Conservation (phyloP, 257 asterid species). For the Prunella vulgaris region DNA sequence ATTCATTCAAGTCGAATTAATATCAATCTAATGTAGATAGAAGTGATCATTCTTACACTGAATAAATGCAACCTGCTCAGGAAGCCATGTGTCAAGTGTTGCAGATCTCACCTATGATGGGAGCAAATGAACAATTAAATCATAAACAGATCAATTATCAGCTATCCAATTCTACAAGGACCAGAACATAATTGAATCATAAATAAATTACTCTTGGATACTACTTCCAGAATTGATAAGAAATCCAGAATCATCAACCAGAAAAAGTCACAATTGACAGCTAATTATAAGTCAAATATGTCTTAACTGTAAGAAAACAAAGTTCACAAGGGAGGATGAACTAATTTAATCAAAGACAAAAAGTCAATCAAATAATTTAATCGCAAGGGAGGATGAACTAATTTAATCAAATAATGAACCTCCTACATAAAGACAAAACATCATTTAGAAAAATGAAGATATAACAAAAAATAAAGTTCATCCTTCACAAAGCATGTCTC, state of each 20-base stretch:
- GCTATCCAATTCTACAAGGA: neutral
- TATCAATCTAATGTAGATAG: conserved; percentile 7
- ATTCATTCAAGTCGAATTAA: neutral
- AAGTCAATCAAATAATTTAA: too few relatives aligned
- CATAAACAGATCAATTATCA: conserved; percentile 12
- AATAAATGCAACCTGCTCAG: conserved; percentile 96
- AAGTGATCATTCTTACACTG: conserved; percentile 58
- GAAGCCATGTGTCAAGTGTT: conserved; percentile 99
- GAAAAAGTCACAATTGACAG: neutral
- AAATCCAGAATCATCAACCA: conserved; percentile 5
- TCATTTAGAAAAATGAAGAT: neutral
- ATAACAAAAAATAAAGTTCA: neutral
- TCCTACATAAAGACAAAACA: conserved; percentile 7
- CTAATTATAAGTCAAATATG: neutral
- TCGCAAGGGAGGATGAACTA: too few relatives aligned
- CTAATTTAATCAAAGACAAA: neutral
- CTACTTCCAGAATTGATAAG: conserved; percentile 6
- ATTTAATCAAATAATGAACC: neutral
- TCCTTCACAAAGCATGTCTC: neutral
- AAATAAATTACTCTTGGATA: neutral
- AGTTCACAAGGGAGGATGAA: neutral
- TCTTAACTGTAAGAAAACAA: neutral
- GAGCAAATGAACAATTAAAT: conserved; percentile 20
- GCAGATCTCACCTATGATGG: conserved; percentile 90
- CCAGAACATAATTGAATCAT: neutral